These are phyloP conservation scores for Aleurites moluccanus DNA, from an alignment of 441 rosid species.

Conservation along the genomic window DNA sequence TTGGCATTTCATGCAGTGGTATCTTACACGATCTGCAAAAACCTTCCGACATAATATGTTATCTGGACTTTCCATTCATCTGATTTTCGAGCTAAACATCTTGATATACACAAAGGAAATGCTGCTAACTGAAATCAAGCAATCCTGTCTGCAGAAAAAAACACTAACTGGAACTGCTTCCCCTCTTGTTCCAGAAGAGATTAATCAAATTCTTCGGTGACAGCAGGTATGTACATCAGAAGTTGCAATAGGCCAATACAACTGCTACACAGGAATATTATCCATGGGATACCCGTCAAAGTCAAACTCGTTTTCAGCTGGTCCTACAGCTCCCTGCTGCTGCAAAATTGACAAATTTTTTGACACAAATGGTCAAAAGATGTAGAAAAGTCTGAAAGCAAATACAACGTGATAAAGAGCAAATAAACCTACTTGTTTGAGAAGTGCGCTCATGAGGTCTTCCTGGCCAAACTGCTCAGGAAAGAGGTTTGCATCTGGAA, in stretches of 20 bases:
- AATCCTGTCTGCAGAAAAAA: slow-evolving; percentile 16
- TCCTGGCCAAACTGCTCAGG: slow-evolving; percentile 66
- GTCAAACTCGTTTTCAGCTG: too few species aligned
- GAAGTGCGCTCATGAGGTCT: slow-evolving; percentile 84
- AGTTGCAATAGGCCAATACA: too few species aligned
- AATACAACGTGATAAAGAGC: neutral
- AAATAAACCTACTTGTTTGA: slow-evolving; percentile 65
- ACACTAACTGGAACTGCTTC: slow-evolving; percentile 19
- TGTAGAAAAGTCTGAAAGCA: neutral
- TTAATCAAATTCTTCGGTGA: too few species aligned
- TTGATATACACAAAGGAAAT: slow-evolving; percentile 34
- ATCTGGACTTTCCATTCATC: slow-evolving; percentile 11
- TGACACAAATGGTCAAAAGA: too few species aligned
- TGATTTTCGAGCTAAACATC: slow-evolving; percentile 21
- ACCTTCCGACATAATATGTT: slow-evolving; percentile 17
- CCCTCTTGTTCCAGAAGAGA: slow-evolving; percentile 25
- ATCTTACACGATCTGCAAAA: slow-evolving; percentile 23
- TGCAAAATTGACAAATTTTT: neutral
- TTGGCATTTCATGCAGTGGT: slow-evolving; percentile 42
- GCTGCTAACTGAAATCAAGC: slow-evolving; percentile 21
- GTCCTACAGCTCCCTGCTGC: too few species aligned
- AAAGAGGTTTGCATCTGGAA: slow-evolving; percentile 50
- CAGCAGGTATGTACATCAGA: too few species aligned
- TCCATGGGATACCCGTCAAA: slow-evolving; percentile 5
- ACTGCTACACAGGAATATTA: too few species aligned